A percentile compares a stretch with the other conserved stretches of the same genome.
These are phyloP conservation scores for Crithidia expoeki DNA, from an alignment of 208 protist species.

Conservation along the genomic window DNA sequence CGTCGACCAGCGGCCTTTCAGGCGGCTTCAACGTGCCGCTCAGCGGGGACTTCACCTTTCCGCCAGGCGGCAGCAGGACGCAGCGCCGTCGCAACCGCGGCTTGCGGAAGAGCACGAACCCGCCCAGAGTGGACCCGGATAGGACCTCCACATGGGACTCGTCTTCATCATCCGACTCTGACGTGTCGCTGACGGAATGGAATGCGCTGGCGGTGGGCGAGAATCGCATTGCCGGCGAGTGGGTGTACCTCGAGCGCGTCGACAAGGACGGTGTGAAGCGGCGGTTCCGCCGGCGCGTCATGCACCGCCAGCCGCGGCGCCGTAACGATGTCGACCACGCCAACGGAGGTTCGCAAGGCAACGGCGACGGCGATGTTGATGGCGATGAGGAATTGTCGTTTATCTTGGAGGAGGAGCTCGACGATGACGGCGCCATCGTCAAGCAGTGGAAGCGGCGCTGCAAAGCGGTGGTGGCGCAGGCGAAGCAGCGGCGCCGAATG, in stretches of 20 bases:
- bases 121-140: background rate
- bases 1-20: slow-evolving; percentile 9
- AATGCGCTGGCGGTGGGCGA: slow-evolving; percentile 21
- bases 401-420: slow-evolving; percentile 63
- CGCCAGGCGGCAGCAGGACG: slow-evolving; percentile 1
- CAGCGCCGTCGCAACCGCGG: background rate
- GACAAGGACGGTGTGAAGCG: slow-evolving; percentile 36
- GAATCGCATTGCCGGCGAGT: slow-evolving; percentile 13
- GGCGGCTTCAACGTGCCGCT: background rate
- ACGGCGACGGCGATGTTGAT: background rate
- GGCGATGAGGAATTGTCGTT: slow-evolving; percentile 30
- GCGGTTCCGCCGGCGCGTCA: slow-evolving; percentile 29
- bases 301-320: slow-evolving; percentile 13
- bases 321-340: background rate
- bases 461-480: slow-evolving; percentile 1
- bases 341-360: background rate
- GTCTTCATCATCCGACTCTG: slow-evolving; percentile 8
- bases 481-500: slow-evolving; percentile 2
- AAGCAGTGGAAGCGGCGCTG: slow-evolving; percentile 30
- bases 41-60: background rate
- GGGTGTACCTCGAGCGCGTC: slow-evolving; percentile 43
- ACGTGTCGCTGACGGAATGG: slow-evolving; percentile 23
- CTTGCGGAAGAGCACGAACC: background rate
- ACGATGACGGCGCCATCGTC: slow-evolving; percentile 40
- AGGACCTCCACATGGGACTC: background rate